Evolutionary conservation across 768 basidiomycete species (phyloP).

Genomic region (Tricholoma sp.): DNA sequence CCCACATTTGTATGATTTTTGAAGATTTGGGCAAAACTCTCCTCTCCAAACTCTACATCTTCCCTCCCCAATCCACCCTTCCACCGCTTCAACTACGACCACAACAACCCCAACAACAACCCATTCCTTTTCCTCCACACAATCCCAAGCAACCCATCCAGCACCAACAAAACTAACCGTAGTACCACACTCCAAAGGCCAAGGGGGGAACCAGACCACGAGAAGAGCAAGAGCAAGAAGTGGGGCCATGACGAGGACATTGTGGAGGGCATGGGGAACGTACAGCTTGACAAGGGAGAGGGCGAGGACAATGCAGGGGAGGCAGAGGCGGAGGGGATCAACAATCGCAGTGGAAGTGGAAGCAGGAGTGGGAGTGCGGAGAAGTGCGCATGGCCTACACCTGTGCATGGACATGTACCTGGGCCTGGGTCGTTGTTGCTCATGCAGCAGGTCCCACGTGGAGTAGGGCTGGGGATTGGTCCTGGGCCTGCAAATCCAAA

Average conservation of each 20-base stretch:
- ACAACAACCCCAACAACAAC: no score
- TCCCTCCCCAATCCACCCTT: constrained; percentile 20
- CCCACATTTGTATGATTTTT: constrained; percentile 99
- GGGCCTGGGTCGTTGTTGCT: constrained; percentile 62
- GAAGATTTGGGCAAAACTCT: constrained; percentile 91
- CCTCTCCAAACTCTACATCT: constrained; percentile 21
- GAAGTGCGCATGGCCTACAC: constrained; percentile 19
- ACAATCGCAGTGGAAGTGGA: constrained; percentile 20
- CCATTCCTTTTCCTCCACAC: constrained; percentile 17
- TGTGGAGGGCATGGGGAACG: not conserved
- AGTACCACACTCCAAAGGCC: constrained; percentile 87
- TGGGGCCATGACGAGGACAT: not conserved
- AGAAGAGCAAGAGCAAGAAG: not conserved
- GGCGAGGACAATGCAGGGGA: not conserved
- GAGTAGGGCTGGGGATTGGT: constrained; percentile 3
- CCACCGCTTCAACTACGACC: constrained; percentile 33
- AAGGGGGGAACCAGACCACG: constrained; percentile 96
- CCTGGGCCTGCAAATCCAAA: not conserved
- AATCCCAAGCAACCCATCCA: not conserved
- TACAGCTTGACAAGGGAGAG: not conserved
- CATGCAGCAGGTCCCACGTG: constrained; percentile 58
- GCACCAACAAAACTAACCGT: constrained; percentile 76
- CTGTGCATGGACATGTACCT: constrained; percentile 10
- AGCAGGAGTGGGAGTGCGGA: constrained; percentile 12
- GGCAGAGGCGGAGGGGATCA: constrained; percentile 27